A percentile compares a stretch with the other conserved stretches of the same genome.
phyloP scores from a whole-genome alignment of 169 alveolate species.

The Plasmodium coatneyi region DNA sequence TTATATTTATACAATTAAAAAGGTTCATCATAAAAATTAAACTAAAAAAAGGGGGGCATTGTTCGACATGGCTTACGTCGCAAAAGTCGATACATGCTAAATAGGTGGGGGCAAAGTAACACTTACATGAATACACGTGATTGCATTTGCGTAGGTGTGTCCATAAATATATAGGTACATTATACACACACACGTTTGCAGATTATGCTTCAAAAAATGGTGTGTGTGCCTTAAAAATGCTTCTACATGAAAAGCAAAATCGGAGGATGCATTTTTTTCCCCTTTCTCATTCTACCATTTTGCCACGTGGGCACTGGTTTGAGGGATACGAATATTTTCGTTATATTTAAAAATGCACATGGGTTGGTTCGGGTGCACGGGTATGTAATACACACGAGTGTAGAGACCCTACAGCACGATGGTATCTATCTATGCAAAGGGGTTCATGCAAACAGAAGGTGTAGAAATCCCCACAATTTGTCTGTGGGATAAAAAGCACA shows the following conservation, averaged over 20 bases:
- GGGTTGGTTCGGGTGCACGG: background rate
- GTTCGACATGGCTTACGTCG: background rate
- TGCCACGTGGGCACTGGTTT: background rate
- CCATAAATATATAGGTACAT: background rate
- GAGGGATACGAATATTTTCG: background rate
- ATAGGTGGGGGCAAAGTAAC: background rate
- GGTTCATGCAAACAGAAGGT: background rate
- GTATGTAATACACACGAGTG: background rate
- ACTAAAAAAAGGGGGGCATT: background rate
- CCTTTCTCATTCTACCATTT: background rate
- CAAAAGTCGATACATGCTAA: background rate
- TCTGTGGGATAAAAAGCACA: background rate
- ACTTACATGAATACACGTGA: background rate
- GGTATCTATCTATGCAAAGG: background rate
- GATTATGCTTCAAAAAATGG: background rate
- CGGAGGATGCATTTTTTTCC: background rate
- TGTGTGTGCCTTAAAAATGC: background rate
- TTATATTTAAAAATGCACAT: background rate
- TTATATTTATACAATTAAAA: background rate
- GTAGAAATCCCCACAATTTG: background rate
- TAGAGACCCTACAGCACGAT: background rate
- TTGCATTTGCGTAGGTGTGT: background rate
- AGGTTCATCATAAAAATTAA: background rate
- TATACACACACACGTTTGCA: background rate
- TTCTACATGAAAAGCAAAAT: background rate